Evolutionary conservation across 768 basidiomycete species (phyloP), one percentile per base, ranked within the genome.

Genomic region (Trametes cinnabarina): DNA sequence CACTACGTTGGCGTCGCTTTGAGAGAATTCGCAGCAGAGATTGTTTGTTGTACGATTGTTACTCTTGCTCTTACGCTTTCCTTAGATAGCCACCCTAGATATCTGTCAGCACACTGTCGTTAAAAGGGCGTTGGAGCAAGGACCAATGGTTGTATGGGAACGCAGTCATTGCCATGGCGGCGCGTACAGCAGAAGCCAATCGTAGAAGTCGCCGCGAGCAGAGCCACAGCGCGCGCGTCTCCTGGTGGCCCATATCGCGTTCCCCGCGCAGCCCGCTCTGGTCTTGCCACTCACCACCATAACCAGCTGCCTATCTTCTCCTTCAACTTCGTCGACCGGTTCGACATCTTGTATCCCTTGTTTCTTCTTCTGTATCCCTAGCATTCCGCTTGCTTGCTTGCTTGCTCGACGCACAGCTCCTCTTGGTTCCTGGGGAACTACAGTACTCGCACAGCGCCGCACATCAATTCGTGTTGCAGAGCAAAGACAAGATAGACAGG

Each of bases 321-420:
- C 60, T 43, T 60, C 51, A 32, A 15, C 54, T 20, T 19, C 46
- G 68, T 69, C 68, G 68, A 64, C 69, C 62, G 67, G 69, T 49
- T 67, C 69, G 69, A 68, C 66, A 56, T 57, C 51, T 62, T 61
- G 55, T 51, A 50, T 23, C 50, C 43, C 40, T 44, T 6, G 40
- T 48, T 34, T 47, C 48, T 47, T 39, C n/a, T n/a, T 62, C 46
- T 65, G 59, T 63, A 63, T 61, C 61, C 48, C 30, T 66, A 55
- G 34, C 55, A 42, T 32, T 37, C 60, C 51, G 60, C 60, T 60
- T 59, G 55, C 57, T 53, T 26, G 47, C 43, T 55, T 47, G 60
- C 60, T 60, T 59, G 55, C 57, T 53, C 28, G 47, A 42, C 42
- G 52, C 53, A 60, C 58, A 30, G 49, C 39, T 55, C 25, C 25